Evolutionary conservation across 2,329 filamentous ascomycete species (phyloP).

Genomic region (Grosmannia clavigera): DNA sequence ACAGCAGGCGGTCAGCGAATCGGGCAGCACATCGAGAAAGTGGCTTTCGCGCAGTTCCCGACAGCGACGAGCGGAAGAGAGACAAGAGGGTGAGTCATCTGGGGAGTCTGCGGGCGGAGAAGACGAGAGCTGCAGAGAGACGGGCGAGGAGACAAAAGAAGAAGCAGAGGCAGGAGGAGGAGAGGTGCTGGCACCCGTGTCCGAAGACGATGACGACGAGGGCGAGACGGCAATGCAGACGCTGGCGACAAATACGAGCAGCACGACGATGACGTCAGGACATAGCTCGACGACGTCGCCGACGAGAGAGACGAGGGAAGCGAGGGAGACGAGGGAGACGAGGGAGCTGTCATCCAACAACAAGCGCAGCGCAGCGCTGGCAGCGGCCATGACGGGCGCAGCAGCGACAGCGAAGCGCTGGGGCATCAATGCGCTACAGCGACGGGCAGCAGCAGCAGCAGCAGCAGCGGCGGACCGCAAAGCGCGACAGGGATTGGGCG

Average conservation of each 20-base stretch:
- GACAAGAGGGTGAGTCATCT: neutral
- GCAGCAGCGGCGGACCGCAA: slow-evolving; percentile 6
- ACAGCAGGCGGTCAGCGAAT: neutral
- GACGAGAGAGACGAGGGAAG: neutral
- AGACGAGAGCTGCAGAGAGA: neutral
- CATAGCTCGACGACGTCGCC: neutral
- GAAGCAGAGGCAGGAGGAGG: neutral
- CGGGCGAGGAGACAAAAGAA: too few relatives aligned
- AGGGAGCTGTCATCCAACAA: neutral
- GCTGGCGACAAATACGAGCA: slow-evolving; percentile 1
- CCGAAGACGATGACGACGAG: too few relatives aligned
- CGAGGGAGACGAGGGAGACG: neutral
- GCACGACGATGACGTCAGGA: neutral
- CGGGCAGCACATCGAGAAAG: slow-evolving; percentile 32
- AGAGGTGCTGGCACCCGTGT: too few relatives aligned
- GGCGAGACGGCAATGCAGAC: neutral
- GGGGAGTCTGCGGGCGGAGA: neutral
- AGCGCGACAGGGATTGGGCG: neutral
- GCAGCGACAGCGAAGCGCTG: slow-evolving; percentile 45
- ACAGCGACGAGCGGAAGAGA: neutral
- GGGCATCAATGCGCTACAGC: slow-evolving; percentile 45
- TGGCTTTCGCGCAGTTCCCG: neutral
- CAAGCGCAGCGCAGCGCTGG: slow-evolving; percentile 35
- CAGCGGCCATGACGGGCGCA: slow-evolving; percentile 39
- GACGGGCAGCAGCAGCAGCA: slow-evolving; percentile 18